These are phyloP conservation scores for Tolypocladium sp. DNA, from an alignment of 2,329 filamentous ascomycete species.

Conservation along the genomic window DNA sequence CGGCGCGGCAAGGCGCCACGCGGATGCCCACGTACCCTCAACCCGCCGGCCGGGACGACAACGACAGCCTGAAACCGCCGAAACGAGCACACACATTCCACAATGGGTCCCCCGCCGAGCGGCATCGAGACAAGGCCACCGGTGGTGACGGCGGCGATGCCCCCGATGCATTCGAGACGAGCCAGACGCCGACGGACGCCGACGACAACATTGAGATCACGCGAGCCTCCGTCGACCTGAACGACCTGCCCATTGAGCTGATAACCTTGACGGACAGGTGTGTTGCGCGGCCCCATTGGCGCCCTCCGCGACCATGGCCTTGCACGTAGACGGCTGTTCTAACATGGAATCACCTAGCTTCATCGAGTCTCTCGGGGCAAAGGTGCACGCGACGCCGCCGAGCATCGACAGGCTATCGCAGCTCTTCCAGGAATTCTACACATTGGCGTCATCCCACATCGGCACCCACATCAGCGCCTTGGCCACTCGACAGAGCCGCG, in stretches of 20 bases:
- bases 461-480: constrained; percentile 78
- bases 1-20: constrained; percentile 18
- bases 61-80: constrained; percentile 21
- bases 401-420: constrained; percentile 72
- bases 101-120: constrained; percentile 23
- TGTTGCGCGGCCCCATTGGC: constrained; percentile 3
- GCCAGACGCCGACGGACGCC: constrained; percentile 23
- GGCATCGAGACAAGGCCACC: constrained; percentile 9
- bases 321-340: neutral
- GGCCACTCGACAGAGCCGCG: constrained; percentile 64
- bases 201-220: constrained; percentile 38
- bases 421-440: constrained; percentile 94
- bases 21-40: constrained; percentile 20
- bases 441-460: constrained; percentile 70
- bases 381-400: constrained; percentile 75
- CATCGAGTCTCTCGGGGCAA: constrained; percentile 79
- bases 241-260: constrained; percentile 90
- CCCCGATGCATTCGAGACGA: constrained; percentile 41
- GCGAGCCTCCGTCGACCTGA: constrained; percentile 59
- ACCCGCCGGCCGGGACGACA: constrained; percentile 16
- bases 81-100: constrained; percentile 39
- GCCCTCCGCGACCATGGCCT: neutral
- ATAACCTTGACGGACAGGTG: constrained; percentile 83
- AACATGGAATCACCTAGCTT: constrained; percentile 49
- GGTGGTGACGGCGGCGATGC: constrained; percentile 19